A percentile compares a stretch with the other conserved stretches of the same genome.
Evolutionary conservation across 768 basidiomycete genomes (phyloP).

Genomic region (Tubosaeta sp.): DNA sequence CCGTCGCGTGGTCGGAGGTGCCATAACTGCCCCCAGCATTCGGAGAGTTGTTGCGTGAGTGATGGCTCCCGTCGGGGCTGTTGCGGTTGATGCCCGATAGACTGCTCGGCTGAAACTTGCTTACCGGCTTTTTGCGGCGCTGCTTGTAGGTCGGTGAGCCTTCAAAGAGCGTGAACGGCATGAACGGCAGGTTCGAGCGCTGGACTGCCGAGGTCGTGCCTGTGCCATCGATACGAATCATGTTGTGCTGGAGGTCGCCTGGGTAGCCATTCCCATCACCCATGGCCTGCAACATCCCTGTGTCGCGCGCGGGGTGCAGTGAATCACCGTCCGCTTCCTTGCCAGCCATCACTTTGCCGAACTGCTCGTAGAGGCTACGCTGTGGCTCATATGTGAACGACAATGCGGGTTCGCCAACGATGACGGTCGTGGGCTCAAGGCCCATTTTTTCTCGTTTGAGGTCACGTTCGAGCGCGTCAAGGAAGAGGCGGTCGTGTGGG

Average conservation of each 20-base stretch:
- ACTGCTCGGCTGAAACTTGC: constrained; percentile 28
- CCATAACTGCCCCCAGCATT: constrained; percentile 27
- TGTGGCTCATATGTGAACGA: constrained; percentile 89
- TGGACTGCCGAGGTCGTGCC: constrained; percentile 16
- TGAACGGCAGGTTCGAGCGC: constrained; percentile 38
- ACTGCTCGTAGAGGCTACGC: constrained; percentile 85
- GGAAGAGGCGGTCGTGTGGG: constrained; percentile 93
- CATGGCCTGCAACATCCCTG: constrained; percentile 3
- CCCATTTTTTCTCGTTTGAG: constrained; percentile 94
- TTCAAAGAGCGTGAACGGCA: constrained; percentile 72
- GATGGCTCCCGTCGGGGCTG: constrained; percentile 19
- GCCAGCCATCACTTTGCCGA: constrained; percentile 44
- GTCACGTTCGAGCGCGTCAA: constrained; percentile 94
- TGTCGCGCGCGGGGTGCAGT: constrained; percentile 30
- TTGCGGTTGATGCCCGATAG: constrained; percentile 27
- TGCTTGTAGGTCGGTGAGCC: constrained; percentile 88
- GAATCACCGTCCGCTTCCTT: constrained; percentile 35
- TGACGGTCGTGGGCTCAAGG: constrained; percentile 74
- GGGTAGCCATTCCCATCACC: constrained; percentile 15
- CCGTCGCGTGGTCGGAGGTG: constrained; percentile 37
- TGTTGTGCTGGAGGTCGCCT: constrained; percentile 12
- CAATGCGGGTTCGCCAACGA: constrained; percentile 75
- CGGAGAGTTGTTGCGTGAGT: constrained; percentile 7
- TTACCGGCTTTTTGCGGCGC: constrained; percentile 68
- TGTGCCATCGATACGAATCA: constrained; percentile 26